Evolutionary conservation across 352 stramenopile species (phyloP), one percentile per base, ranked within the genome.

Genomic region (Pythium aristosporum): DNA sequence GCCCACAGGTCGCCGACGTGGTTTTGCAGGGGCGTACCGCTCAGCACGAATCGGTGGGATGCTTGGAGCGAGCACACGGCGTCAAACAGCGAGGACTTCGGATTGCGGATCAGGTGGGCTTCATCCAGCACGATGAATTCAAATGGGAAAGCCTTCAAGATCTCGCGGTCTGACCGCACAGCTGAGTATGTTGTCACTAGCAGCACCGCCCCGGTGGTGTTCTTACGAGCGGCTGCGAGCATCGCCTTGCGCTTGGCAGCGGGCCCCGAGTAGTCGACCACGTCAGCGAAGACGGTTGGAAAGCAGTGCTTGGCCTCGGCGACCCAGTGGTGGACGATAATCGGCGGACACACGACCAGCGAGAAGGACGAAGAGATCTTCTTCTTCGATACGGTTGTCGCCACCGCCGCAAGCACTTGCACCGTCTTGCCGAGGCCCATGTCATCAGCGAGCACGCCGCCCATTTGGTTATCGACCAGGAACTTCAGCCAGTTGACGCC

Each of bases 21-120:
- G 75, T 99, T 99, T 63, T 99, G 97, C 46, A 99, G 76, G 6
- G 97, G 97, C 7, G 98, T 99, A 23, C 98, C 98, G 44, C 92
- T 99, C 37, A 99, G 73, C 36, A 97, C 92, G 16, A 99, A 63
- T 42, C 94, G 88, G 73, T 99, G 94, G 2, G 67, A 59, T n/a
- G 92, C 77, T 46, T 66, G 71, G 18, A 99, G 61, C 18, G 72
- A 61, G 39, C 83, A 74, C 0, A 97, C 90, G 28, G 96, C 89
- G 61, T 82, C 83, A 46, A 97, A 95, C 12, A 96, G 68, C 50
- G 79, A 71, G 5, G 91, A 98, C 46, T 89, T 88, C 12, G 96
- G 95, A 72, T 99, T 99, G 18, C 96, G 95, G 37, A 99, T 85
- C 20, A 99, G 69, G 82, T 99, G 98, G 7, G 94, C 97, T 87